phyloP scores from a whole-genome alignment of 768 basidiomycete genomes.

The Rhodotorula sphaerocarpa region DNA sequence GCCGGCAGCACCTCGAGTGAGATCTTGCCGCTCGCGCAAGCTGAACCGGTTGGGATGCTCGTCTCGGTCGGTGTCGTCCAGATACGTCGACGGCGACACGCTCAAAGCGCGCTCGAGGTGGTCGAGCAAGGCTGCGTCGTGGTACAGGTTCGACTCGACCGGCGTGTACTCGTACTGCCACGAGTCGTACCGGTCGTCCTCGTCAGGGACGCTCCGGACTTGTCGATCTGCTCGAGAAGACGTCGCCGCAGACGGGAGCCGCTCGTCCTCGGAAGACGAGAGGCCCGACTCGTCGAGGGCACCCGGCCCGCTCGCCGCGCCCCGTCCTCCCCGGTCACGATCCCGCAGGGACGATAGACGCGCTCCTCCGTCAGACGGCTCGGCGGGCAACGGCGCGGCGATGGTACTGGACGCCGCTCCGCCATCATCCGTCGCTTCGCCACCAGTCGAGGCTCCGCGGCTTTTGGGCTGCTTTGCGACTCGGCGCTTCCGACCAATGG shows the following conservation, averaged over 20 bases:
- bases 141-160: constrained; percentile 19
- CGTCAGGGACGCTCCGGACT: neutral
- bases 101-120: constrained; percentile 3
- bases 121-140: neutral
- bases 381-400: neutral
- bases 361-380: neutral
- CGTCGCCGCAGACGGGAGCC: neutral
- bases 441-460: neutral
- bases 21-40: neutral
- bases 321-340: no score
- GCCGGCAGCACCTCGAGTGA: neutral
- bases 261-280: neutral
- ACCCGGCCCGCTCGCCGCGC: neutral
- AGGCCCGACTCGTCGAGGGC: neutral
- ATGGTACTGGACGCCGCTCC: neutral
- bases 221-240: no score
- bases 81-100: neutral
- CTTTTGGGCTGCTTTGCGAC: constrained; percentile 7
- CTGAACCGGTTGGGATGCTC: neutral
- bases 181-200: constrained; percentile 32
- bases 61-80: constrained; percentile 10
- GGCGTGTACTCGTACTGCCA: constrained; percentile 40
- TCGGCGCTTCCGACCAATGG: constrained; percentile 14
- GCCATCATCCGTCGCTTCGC: neutral
- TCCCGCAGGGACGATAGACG: neutral